Evolutionary conservation across 176 grass and related monocot genomes (phyloP).

Genomic region (Eleusine indica): DNA sequence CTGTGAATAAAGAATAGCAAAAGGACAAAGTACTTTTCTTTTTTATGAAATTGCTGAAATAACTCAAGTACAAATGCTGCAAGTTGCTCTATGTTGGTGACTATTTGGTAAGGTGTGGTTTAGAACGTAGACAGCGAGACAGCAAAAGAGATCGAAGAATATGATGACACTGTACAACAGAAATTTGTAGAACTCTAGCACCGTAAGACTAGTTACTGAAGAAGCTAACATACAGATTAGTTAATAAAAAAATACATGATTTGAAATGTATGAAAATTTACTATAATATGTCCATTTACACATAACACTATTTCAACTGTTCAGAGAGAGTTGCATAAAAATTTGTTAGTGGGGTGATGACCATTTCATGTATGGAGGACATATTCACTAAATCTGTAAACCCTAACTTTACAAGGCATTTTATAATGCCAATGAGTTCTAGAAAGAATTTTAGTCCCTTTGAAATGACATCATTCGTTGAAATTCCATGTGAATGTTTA

Average conservation of each 20-base stretch:
- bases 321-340: conserved; percentile 7
- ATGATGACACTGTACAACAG: conserved; percentile 33
- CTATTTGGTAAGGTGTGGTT: conserved; percentile 33
- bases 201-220: conserved; percentile 37
- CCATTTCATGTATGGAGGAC: conserved; percentile 19
- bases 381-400: conserved; percentile 50
- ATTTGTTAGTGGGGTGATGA: conserved; percentile 42
- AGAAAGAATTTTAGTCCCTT: conserved; percentile 34
- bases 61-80: conserved; percentile 39
- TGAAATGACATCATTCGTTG: conserved; percentile 51
- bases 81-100: conserved; percentile 45
- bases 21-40: conserved; percentile 43
- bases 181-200: conserved; percentile 8
- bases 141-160: conserved; percentile 34
- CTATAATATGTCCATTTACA: conserved; percentile 1
- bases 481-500: conserved; percentile 46
- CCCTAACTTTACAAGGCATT: conserved; percentile 44
- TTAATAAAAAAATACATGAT: conserved; percentile 2
- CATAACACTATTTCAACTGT: conserved; percentile 17
- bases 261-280: neutral
- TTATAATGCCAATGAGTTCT: conserved; percentile 41
- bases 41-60: conserved; percentile 39
- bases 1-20: conserved; percentile 58
- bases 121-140: conserved; percentile 35
- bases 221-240: conserved; percentile 20